Evolutionary conservation across 306 rosid genomes (phyloP), one percentile per base, ranked within the genome.

Genomic region (Prunus mume): DNA sequence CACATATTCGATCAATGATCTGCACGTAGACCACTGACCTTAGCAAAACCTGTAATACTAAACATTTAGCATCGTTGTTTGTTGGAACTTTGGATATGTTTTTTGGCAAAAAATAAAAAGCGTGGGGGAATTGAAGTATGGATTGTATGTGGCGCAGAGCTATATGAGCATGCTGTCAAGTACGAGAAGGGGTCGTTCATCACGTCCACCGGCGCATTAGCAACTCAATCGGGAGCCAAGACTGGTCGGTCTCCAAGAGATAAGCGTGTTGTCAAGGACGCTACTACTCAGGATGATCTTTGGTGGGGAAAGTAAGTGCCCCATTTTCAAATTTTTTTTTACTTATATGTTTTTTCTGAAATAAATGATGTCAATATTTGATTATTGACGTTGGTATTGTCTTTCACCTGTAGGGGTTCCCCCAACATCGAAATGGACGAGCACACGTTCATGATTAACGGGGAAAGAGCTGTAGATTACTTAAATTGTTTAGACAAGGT

Each of bases 201-300:
- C 5, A 88, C 98, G 27, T 76, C 93, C 0, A 80, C 76, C 0
- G 97, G 98, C 12, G 98, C 98, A 19, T n/a, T 93, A 81, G 97
- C 97, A 25, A 93, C 98, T 2, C 97, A 83, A 27, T 93, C 98
- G 12, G 97, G 97, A 0, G 97, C 98, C 2, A 93, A 93, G 82
- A 93, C 98, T 0, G 98, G 98, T 63, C 96, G 98, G 6, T 86
- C 97, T 50, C 98, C 98, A 0, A 88, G 91, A 70, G 98, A 93
- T 78, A 91, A 90, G 68, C 96, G 97, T 15, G 93, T 93, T 6
- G 96, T 93, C 14, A 91, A 75, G 76, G 98, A 91, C 65, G 85
- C 76, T 0, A 76, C 76, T 49, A 87, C 93, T 1, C 86, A 87
- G 75, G 68, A 80, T 32, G 98, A 91, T 30, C 97, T 93, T 67